Conservation (phyloP, 179 eudicot genomes). For the Carnegiea gigantea region DNA sequence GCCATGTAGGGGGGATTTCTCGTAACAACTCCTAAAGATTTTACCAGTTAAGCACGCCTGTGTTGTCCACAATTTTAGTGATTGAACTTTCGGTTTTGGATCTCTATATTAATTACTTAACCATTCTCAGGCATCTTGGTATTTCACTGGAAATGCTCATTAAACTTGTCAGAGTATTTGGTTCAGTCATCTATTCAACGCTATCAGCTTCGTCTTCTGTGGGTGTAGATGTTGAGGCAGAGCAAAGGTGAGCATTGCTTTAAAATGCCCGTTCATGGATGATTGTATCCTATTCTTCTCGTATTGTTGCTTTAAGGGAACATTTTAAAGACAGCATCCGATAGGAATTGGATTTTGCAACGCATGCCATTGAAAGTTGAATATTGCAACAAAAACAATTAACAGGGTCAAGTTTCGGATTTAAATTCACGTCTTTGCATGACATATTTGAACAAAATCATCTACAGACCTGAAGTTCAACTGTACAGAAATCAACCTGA, state of each 20-base stretch:
- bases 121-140: slow-evolving; percentile 60
- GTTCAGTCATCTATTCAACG: slow-evolving; percentile 82
- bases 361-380: background rate
- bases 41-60: too few species aligned
- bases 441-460: too few species aligned
- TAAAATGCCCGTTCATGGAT: background rate
- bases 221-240: slow-evolving; percentile 97
- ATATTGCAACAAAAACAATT: background rate
- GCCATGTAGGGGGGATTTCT: background rate
- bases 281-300: background rate
- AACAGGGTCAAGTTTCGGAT: background rate
- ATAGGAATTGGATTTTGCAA: background rate
- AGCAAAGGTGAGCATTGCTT: slow-evolving; percentile 65
- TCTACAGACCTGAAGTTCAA: too few species aligned
- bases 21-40: too few species aligned
- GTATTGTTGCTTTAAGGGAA: background rate
- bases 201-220: slow-evolving; percentile 82
- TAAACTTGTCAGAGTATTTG: slow-evolving; percentile 86
- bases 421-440: too few species aligned
- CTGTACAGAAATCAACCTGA: too few species aligned
- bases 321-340: background rate
- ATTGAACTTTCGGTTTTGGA: background rate
- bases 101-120: slow-evolving; percentile 13
- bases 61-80: too few species aligned
- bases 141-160: slow-evolving; percentile 83